Conservation (phyloP, 164 flowering plant genomes). For the Magnolia sinica region DNA sequence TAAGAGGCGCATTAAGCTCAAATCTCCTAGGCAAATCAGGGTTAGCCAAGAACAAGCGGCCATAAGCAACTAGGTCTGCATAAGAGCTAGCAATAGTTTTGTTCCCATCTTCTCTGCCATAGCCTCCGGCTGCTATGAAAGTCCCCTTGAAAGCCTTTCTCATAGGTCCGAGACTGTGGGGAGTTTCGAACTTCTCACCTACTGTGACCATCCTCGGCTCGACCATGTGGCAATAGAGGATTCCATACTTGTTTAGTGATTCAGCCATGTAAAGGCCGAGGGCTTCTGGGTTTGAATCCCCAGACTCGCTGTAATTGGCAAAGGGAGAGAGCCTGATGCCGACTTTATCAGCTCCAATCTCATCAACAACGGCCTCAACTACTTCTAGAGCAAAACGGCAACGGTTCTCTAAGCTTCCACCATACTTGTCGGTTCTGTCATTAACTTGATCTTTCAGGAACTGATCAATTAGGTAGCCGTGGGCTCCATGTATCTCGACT, state of each 20-base stretch:
- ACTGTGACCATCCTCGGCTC: constrained; percentile 47
- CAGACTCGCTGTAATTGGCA: constrained; percentile 27
- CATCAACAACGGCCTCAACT: constrained; percentile 4
- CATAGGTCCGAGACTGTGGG: constrained; percentile 41
- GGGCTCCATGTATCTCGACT: constrained; percentile 51
- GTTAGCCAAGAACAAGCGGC: constrained; percentile 39
- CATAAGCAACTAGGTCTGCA: constrained; percentile 35
- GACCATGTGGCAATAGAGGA: constrained; percentile 46
- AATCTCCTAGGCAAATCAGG: constrained; percentile 41
- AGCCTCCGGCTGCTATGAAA: constrained; percentile 46
- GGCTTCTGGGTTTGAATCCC: constrained; percentile 50
- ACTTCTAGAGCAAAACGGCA: constrained; percentile 8
- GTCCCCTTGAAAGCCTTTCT: constrained; percentile 47
- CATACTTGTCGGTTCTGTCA: not conserved
- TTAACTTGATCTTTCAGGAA: constrained; percentile 37
- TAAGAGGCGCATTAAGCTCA: constrained; percentile 31
- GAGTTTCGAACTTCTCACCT: constrained; percentile 18
- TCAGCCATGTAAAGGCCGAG: constrained; percentile 51
- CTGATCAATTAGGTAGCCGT: constrained; percentile 37
- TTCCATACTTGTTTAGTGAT: constrained; percentile 36
- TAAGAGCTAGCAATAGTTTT: constrained; percentile 25
- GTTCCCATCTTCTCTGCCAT: constrained; percentile 38
- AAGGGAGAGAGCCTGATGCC: constrained; percentile 9
- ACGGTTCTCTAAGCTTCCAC: constrained; percentile 10
- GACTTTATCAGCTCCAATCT: constrained; percentile 12